Evolutionary conservation across 148 eudicot genomes (phyloP).

Genomic region (Silene latifolia): DNA sequence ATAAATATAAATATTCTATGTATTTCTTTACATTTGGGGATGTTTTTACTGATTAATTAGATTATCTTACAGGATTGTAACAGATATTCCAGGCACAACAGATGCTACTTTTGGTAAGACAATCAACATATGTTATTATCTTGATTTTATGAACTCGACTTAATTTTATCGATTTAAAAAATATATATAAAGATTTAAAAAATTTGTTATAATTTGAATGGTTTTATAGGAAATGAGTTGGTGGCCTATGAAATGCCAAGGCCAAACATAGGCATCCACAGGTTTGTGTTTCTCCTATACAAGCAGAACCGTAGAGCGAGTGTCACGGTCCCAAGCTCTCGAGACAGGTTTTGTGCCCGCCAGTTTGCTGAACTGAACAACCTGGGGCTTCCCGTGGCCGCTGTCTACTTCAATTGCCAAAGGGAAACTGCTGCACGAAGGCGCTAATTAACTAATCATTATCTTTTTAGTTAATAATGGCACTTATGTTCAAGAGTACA

Average conservation of each 20-base stretch:
- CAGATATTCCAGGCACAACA: conserved; percentile 96
- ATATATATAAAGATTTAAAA: not conserved
- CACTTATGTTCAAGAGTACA: no score
- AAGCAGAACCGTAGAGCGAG: conserved; percentile 57
- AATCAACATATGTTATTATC: not conserved
- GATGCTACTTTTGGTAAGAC: conserved; percentile 71
- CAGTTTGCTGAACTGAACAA: conserved; percentile 55
- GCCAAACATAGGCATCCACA: conserved; percentile 92
- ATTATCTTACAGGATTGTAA: conserved; percentile 61
- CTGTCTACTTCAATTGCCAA: conserved; percentile 73
- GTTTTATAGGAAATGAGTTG: conserved; percentile 57
- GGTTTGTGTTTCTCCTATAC: conserved; percentile 69
- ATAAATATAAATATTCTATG: not conserved
- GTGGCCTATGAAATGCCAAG: conserved; percentile 76
- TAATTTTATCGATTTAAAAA: not conserved
- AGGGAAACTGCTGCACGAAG: conserved; percentile 81
- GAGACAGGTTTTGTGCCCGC: conserved; percentile 65
- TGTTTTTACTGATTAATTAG: not conserved
- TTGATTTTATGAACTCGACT: not conserved
- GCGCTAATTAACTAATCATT: conserved; percentile 32
- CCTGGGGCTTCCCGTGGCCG: conserved; percentile 78
- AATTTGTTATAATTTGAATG: not conserved
- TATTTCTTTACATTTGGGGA: not conserved
- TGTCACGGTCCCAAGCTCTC: conserved; percentile 35
- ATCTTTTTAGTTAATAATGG: not conserved